Evolutionary conservation across 129 eudicot genomes (phyloP).

Genomic region (Artemisia annua): DNA sequence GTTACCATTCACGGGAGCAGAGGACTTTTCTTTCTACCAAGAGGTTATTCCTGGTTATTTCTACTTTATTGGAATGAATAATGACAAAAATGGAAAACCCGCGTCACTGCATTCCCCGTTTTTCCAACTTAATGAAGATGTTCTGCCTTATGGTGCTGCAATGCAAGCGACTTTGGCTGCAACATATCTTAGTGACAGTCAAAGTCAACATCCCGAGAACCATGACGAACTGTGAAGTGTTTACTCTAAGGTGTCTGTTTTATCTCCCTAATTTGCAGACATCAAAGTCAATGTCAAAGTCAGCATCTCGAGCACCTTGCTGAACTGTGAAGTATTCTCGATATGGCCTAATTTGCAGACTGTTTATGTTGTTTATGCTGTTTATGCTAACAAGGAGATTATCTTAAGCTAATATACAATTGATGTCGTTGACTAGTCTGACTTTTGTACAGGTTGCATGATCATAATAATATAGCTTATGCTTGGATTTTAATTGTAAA

Average conservation of each 20-base stretch:
- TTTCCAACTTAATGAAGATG: constrained; percentile 38
- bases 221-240: constrained; percentile 33
- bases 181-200: constrained; percentile 26
- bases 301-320: neutral
- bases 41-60: constrained; percentile 41
- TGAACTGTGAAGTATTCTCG: neutral
- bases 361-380: neutral
- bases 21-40: constrained; percentile 40
- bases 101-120: constrained; percentile 32
- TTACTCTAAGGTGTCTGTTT: neutral
- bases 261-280: neutral
- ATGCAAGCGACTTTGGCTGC: constrained; percentile 35
- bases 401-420: neutral
- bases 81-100: constrained; percentile 19
- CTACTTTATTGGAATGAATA: constrained; percentile 37
- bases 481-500: neutral
- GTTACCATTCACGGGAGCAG: constrained; percentile 32
- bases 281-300: neutral
- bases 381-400: constrained; percentile 20
- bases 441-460: neutral
- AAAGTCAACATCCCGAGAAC: constrained; percentile 5
- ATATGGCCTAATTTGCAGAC: neutral
- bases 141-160: constrained; percentile 46
- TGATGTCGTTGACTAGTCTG: constrained; percentile 12
- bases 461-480: neutral